Percentiles rank a stretch among this genome's conserved stretches.
Evolutionary conservation across 2,329 filamentous ascomycete species (phyloP).

Genomic region (Fonsecaea nubica): DNA sequence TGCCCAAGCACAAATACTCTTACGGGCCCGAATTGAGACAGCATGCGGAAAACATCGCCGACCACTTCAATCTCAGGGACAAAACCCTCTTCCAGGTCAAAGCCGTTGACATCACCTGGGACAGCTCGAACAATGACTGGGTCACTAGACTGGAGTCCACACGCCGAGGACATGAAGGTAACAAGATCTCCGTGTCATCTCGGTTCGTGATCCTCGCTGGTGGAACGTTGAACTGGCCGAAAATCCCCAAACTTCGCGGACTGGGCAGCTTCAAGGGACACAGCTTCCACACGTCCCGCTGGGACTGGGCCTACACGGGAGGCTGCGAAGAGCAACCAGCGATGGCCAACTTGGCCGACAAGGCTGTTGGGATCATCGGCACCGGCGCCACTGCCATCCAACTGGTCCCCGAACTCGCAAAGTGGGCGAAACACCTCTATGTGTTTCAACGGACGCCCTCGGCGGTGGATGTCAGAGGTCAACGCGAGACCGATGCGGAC

Average conservation of each 20-base stretch:
- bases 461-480: slow-evolving; percentile 42
- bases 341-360: slow-evolving; percentile 44
- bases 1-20: slow-evolving; percentile 25
- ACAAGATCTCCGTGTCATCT: slow-evolving; percentile 30
- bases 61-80: slow-evolving; percentile 19
- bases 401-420: slow-evolving; percentile 4
- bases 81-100: slow-evolving; percentile 28
- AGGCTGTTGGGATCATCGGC: slow-evolving; percentile 31
- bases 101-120: slow-evolving; percentile 17
- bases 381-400: slow-evolving; percentile 33
- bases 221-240: slow-evolving; percentile 59
- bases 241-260: slow-evolving; percentile 42
- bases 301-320: slow-evolving; percentile 51
- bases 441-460: slow-evolving; percentile 48
- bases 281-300: slow-evolving; percentile 40
- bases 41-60: slow-evolving; percentile 21
- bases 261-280: slow-evolving; percentile 41
- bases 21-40: slow-evolving; percentile 15
- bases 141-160: background rate
- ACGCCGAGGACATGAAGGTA: background rate
- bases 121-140: slow-evolving; percentile 44
- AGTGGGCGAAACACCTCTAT: slow-evolving; percentile 23
- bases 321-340: slow-evolving; percentile 46
- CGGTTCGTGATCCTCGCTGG: slow-evolving; percentile 50
- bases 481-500: slow-evolving; percentile 21